Percentiles rank a stretch among this genome's conserved stretches.
Conservation (phyloP, 495 filamentous ascomycete species). For the Filosporella fistucella region DNA sequence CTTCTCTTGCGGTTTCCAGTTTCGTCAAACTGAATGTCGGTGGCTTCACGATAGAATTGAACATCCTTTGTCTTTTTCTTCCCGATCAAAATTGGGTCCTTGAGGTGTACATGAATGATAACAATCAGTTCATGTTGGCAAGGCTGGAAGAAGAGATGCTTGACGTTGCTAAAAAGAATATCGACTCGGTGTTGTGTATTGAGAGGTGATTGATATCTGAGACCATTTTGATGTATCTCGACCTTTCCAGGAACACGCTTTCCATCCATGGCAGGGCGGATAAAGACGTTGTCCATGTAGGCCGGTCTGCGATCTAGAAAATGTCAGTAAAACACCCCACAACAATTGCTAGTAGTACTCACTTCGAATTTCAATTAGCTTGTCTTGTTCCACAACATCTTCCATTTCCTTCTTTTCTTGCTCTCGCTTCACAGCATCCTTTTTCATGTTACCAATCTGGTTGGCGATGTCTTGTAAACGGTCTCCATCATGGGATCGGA, state of each 20-base stretch:
- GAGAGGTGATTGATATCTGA: constrained; percentile 88
- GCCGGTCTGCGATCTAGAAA: constrained; percentile 74
- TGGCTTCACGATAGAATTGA: constrained; percentile 97
- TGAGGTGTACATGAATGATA: constrained; percentile 95
- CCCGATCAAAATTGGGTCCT: constrained; percentile 96
- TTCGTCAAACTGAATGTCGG: constrained; percentile 98
- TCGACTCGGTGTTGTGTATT: constrained; percentile 80
- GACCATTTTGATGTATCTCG: constrained; percentile 98
- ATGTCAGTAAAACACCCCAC: constrained; percentile 28
- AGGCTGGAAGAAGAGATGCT: constrained; percentile 98
- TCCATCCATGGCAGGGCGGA: constrained; percentile 90
- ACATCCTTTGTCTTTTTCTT: constrained; percentile 99
- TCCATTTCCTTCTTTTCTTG: constrained; percentile 99
- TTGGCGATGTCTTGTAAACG: constrained; percentile 84
- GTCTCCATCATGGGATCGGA: constrained; percentile 82
- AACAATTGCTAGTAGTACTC: constrained; percentile 27
- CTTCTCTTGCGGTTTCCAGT: constrained; percentile 97
- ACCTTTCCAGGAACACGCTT: constrained; percentile 94
- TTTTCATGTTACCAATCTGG: constrained; percentile 91
- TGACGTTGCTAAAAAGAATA: constrained; percentile 96
- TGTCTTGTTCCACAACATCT: constrained; percentile 99
- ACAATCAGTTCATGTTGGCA: constrained; percentile 94
- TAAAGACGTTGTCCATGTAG: constrained; percentile 84
- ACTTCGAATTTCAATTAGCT: constrained; percentile 88
- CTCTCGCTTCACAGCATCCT: constrained; percentile 80